These are phyloP conservation scores for Penicillium ucsense DNA, from an alignment of 495 filamentous ascomycete species.

Conservation along the genomic window DNA sequence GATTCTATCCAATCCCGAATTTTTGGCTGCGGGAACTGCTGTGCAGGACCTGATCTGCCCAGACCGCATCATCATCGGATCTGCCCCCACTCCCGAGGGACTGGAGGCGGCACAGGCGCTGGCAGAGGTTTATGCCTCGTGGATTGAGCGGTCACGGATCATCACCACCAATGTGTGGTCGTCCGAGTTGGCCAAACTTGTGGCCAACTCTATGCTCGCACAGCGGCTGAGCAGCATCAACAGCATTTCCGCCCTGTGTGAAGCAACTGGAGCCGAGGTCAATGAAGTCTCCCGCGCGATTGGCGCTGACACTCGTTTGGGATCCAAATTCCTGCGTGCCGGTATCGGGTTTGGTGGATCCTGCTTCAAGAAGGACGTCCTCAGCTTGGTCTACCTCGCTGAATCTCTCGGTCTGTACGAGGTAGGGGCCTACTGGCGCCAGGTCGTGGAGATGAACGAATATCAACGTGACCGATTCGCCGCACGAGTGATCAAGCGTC, in stretches of 20 bases:
- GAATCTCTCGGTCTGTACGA: conserved; percentile 55
- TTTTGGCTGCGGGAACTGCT: conserved; percentile 67
- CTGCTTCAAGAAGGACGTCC: conserved; percentile 73
- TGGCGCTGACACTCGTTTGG: conserved; percentile 60
- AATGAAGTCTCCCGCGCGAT: conserved; percentile 58
- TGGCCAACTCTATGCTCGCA: conserved; percentile 70
- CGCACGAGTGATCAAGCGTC: conserved; percentile 44
- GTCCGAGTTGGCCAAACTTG: conserved; percentile 66
- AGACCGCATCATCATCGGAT: conserved; percentile 67
- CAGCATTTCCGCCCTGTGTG: conserved; percentile 65
- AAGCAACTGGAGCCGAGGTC: conserved; percentile 63
- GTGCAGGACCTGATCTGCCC: conserved; percentile 57
- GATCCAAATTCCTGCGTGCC: conserved; percentile 57
- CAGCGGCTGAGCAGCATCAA: conserved; percentile 78
- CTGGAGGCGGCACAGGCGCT: conserved; percentile 50
- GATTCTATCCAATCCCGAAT: conserved; percentile 73
- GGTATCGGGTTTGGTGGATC: conserved; percentile 63
- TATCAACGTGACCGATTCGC: conserved; percentile 57
- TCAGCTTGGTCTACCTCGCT: conserved; percentile 65
- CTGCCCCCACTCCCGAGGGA: conserved; percentile 42
- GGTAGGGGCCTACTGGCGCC: conserved; percentile 64
- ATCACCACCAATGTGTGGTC: conserved; percentile 67
- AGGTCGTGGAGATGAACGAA: conserved; percentile 64
- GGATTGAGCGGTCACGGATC: conserved; percentile 55
- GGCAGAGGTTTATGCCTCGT: conserved; percentile 53